Evolutionary conservation across 73 alveolate species (phyloP).

Genomic region (Paramecium pentaurelia): DNA sequence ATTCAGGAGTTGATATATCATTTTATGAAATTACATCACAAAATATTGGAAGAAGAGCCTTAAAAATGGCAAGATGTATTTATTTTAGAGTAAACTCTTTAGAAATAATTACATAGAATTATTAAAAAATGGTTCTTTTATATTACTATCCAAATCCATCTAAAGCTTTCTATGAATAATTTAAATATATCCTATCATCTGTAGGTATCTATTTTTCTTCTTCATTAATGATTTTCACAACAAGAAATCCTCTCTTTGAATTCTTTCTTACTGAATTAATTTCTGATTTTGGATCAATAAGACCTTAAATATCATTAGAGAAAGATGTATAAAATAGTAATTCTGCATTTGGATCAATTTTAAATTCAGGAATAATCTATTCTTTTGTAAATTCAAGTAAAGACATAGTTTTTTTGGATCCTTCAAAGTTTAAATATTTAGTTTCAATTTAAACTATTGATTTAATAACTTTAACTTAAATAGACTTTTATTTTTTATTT

Average conservation of each 20-base stretch:
- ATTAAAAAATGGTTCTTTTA: neutral
- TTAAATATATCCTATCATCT: neutral
- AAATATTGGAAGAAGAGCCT: neutral
- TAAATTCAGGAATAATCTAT: neutral
- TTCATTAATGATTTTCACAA: neutral
- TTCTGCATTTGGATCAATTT: neutral
- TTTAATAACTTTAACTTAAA: neutral
- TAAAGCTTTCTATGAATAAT: neutral
- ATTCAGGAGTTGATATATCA: neutral
- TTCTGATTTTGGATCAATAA: neutral
- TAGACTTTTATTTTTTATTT: constrained; percentile 24
- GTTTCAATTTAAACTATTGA: neutral
- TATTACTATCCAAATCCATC: neutral
- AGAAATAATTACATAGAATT: neutral
- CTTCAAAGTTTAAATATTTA: neutral
- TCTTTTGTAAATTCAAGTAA: neutral
- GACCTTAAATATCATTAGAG: neutral
- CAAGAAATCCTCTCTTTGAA: neutral
- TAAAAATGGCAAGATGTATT: neutral
- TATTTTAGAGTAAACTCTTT: neutral
- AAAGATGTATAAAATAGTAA: neutral
- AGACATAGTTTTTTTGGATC: neutral
- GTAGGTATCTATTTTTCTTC: neutral
- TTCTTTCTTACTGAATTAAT: neutral
- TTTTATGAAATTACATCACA: neutral